Evolutionary conservation across 1,139 yeast species (phyloP).

Genomic region (Yamadazyma atmosphaerica): DNA sequence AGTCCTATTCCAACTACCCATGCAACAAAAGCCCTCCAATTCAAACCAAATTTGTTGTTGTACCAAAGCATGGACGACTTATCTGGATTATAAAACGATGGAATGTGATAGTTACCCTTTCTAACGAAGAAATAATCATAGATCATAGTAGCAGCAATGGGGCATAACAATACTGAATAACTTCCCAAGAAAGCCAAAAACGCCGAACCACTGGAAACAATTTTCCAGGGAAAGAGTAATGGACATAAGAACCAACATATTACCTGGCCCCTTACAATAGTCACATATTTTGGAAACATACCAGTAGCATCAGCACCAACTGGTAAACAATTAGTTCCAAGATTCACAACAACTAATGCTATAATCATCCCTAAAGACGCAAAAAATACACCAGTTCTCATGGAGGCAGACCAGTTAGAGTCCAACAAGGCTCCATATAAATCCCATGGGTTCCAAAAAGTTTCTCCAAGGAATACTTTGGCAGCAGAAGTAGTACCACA

Average conservation of each 20-base stretch:
- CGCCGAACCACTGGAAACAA: conserved; percentile 12
- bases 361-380: conserved; percentile 14
- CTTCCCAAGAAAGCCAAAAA: conserved; percentile 15
- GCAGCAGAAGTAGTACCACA: conserved; percentile 16
- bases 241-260: conserved; percentile 13
- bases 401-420: conserved; percentile 11
- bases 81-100: conserved; percentile 10
- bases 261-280: conserved; percentile 12
- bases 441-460: conserved; percentile 16
- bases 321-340: conserved; percentile 13
- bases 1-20: conserved; percentile 11
- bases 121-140: conserved; percentile 12
- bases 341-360: conserved; percentile 12
- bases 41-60: conserved; percentile 8
- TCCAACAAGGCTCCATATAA: conserved; percentile 12
- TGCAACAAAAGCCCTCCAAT: conserved; percentile 14
- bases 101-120: conserved; percentile 12
- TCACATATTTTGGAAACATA: conserved; percentile 13
- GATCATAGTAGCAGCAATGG: conserved; percentile 14
- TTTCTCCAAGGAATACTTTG: conserved; percentile 11
- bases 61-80: conserved; percentile 9
- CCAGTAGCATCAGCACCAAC: conserved; percentile 15
- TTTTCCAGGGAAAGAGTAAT: conserved; percentile 13
- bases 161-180: conserved; percentile 13
- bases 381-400: conserved; percentile 14